These are phyloP conservation scores for Xanthoparmelia taractica DNA, from an alignment of 495 filamentous ascomycete species.

Conservation along the genomic window DNA sequence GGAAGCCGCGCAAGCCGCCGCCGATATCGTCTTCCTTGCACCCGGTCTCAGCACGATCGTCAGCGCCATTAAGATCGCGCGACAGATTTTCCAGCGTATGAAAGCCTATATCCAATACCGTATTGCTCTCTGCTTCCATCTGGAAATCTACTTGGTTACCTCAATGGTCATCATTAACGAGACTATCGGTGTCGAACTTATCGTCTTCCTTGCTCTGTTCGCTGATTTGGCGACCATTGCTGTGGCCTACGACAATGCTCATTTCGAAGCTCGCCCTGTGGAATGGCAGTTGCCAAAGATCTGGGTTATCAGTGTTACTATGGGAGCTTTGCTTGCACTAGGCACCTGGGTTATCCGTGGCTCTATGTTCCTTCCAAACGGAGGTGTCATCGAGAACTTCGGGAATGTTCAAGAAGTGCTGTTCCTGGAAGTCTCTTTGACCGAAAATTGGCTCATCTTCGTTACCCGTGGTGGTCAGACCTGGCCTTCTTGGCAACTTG, in stretches of 20 bases:
- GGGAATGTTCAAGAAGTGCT: constrained; percentile 64
- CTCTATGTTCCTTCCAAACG: constrained; percentile 55
- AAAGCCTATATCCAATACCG: constrained; percentile 76
- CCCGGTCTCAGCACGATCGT: constrained; percentile 70
- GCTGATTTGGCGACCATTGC: constrained; percentile 71
- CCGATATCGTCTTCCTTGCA: constrained; percentile 73
- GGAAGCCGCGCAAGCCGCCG: constrained; percentile 67
- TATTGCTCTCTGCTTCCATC: constrained; percentile 68
- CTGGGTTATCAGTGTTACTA: constrained; percentile 64
- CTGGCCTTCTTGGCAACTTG: constrained; percentile 64
- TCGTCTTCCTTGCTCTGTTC: constrained; percentile 72
- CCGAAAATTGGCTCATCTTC: constrained; percentile 76
- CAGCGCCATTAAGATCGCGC: constrained; percentile 68
- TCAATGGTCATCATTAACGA: constrained; percentile 72
- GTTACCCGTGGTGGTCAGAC: constrained; percentile 66
- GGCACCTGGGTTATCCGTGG: constrained; percentile 66
- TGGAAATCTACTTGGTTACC: constrained; percentile 71
- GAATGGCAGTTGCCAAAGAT: constrained; percentile 75
- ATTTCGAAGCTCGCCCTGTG: constrained; percentile 62
- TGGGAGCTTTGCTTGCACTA: constrained; percentile 57
- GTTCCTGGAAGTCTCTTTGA: constrained; percentile 66
- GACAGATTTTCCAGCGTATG: constrained; percentile 78
- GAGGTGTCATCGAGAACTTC: constrained; percentile 67
- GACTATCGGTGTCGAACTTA: constrained; percentile 57
- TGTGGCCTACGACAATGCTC: constrained; percentile 69